Evolutionary conservation across 352 stramenopile genomes (phyloP).

Genomic region (Aphanomyces astaci): DNA sequence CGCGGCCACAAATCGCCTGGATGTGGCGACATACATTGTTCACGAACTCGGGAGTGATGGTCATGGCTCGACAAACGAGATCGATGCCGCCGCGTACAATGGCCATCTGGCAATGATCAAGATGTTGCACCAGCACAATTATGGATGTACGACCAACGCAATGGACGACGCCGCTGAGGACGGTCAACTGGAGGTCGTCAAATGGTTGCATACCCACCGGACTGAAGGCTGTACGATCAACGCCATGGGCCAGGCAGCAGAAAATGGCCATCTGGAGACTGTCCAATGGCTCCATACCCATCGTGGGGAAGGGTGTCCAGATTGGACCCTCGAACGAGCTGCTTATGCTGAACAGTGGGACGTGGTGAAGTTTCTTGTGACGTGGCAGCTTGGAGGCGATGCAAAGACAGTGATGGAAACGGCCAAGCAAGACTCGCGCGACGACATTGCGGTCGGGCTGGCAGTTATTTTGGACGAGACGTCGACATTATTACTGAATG

Average conservation of each 20-base stretch:
- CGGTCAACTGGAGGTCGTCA: conserved; percentile 18
- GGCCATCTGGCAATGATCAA: background rate
- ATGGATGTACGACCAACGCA: background rate
- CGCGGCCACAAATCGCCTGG: background rate
- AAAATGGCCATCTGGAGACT: background rate
- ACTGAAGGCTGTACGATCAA: background rate
- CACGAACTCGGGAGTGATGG: background rate
- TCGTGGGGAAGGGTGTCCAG: background rate
- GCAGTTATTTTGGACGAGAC: background rate
- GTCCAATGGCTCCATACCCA: background rate
- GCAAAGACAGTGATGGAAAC: background rate
- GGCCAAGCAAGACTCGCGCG: background rate
- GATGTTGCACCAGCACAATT: background rate
- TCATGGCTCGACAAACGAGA: background rate
- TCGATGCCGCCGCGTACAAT: background rate
- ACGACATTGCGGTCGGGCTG: background rate
- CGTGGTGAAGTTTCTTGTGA: background rate
- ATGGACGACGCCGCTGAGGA: conserved; percentile 21
- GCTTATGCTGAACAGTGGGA: background rate
- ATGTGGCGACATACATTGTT: background rate
- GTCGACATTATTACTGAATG: no score
- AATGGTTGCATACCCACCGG: background rate
- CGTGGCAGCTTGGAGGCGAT: background rate
- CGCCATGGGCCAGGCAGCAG: background rate
- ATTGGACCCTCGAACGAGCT: background rate